Percentiles rank a stretch among this genome's conserved stretches.
These are phyloP conservation scores for Scenedesmus sp. DNA, from an alignment of 163 green algal genomes.

Conservation along the genomic window DNA sequence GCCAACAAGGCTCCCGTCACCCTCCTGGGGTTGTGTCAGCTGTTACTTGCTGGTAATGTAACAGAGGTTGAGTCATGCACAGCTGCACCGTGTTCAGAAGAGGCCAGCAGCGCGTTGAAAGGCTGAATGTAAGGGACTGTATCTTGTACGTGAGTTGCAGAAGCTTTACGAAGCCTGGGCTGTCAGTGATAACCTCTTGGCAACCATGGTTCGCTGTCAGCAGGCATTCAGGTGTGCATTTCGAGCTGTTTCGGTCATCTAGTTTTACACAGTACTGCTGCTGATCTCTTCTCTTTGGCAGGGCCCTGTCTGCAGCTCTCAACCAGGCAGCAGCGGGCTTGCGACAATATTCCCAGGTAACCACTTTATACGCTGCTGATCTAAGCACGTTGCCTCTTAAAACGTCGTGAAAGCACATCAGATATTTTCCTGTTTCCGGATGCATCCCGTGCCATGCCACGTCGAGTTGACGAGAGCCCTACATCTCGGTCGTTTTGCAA, in stretches of 20 bases:
- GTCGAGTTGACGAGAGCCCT: constrained; percentile 10
- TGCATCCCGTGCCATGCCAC: neutral
- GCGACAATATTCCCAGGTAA: constrained; percentile 23
- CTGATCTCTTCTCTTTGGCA: neutral
- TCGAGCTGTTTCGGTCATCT: neutral
- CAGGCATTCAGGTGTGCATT: constrained; percentile 14
- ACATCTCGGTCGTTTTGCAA: neutral
- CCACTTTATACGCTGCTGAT: neutral
- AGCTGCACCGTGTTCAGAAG: neutral
- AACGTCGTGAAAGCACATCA: neutral
- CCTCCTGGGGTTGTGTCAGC: too few relatives aligned
- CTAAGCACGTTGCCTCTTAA: neutral
- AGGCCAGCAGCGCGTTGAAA: neutral
- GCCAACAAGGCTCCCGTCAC: too few relatives aligned
- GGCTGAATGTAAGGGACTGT: neutral
- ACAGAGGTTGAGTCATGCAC: too few relatives aligned
- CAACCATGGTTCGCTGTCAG: constrained; percentile 16
- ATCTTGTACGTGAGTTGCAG: neutral
- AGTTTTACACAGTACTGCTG: neutral
- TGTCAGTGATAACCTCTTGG: neutral
- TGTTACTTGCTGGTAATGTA: too few relatives aligned
- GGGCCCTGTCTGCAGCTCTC: neutral
- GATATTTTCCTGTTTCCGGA: neutral
- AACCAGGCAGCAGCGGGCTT: neutral
- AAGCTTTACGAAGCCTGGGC: neutral